Evolutionary conservation across 1,284 basidiomycete genomes (phyloP).

Genomic region (Cryptococcus deneoformans): DNA sequence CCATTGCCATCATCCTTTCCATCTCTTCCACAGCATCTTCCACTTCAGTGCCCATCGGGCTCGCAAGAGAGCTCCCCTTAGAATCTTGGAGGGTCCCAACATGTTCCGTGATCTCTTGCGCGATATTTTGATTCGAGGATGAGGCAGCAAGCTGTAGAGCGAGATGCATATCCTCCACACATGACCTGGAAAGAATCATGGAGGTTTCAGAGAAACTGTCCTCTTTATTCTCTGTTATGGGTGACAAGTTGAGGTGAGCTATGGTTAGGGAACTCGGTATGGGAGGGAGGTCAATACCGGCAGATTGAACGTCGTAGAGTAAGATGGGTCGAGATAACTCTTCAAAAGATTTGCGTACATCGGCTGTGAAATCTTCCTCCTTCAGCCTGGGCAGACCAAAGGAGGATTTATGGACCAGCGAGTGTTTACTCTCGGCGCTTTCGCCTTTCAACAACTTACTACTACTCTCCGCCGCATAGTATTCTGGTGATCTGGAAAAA

Average conservation of each 20-base stretch:
- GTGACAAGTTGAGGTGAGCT: conserved; percentile 4
- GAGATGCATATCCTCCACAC: conserved; percentile 11
- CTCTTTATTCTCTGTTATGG: conserved; percentile 10
- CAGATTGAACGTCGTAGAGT: not conserved
- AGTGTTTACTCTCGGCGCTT: conserved; percentile 14
- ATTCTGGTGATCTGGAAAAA: conserved; percentile 16
- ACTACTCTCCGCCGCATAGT: conserved; percentile 7
- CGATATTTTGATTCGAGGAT: not conserved
- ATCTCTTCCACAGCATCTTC: conserved; percentile 32
- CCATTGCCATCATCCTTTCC: conserved; percentile 38
- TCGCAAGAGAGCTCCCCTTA: conserved; percentile 17
- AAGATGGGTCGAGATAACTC: conserved; percentile 9
- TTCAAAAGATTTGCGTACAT: conserved; percentile 25
- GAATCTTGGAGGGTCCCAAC: conserved; percentile 39
- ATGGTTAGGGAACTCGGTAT: conserved; percentile 10
- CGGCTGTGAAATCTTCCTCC: conserved; percentile 19
- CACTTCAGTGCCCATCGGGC: conserved; percentile 1
- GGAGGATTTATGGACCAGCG: conserved; percentile 17
- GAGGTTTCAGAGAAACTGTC: conserved; percentile 1
- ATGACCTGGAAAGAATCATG: conserved; percentile 6
- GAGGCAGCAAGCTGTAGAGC: conserved; percentile 1
- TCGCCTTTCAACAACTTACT: too few species aligned
- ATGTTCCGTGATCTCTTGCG: conserved; percentile 35
- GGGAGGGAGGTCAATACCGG: conserved; percentile 26
- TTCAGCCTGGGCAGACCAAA: conserved; percentile 21